Percentiles rank a stretch among this genome's conserved stretches.
These are phyloP conservation scores for Colletotrichum somersetense DNA, from an alignment of 2,329 filamentous ascomycete genomes.

Conservation along the genomic window DNA sequence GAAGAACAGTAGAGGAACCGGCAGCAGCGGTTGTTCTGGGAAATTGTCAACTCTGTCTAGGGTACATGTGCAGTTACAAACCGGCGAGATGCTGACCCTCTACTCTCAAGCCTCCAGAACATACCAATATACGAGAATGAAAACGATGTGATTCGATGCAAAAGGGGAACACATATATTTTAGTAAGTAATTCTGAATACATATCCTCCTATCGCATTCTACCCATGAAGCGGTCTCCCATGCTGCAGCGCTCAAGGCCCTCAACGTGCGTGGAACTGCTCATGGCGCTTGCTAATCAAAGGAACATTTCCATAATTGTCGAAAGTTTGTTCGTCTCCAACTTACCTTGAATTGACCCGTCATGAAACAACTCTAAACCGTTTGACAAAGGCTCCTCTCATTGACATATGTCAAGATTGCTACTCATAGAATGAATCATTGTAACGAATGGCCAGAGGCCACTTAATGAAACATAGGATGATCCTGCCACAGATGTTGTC, in stretches of 20 bases:
- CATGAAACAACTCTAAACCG: slow-evolving; percentile 15
- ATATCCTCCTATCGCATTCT: too few relatives aligned
- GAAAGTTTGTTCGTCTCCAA: not conserved
- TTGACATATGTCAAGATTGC: not conserved
- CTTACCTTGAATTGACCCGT: not conserved
- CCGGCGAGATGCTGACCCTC: not conserved
- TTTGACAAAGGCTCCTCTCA: not conserved
- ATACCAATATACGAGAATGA: too few relatives aligned
- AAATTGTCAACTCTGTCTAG: too few relatives aligned
- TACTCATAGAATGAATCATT: not conserved
- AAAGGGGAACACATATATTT: too few relatives aligned
- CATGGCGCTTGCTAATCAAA: not conserved
- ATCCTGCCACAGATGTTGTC: not conserved
- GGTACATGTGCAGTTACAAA: too few relatives aligned
- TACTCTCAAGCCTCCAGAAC: not conserved
- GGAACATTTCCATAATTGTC: not conserved
- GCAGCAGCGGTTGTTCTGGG: not conserved
- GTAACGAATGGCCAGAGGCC: not conserved
- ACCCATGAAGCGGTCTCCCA: too few relatives aligned
- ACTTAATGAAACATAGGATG: slow-evolving; percentile 14
- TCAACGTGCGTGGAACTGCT: not conserved
- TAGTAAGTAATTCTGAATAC: not conserved
- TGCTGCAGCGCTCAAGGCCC: too few relatives aligned
- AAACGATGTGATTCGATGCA: not conserved
- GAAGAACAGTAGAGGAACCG: not conserved